A percentile compares a stretch with the other conserved stretches of the same genome.
phyloP scores from a whole-genome alignment of 78 protist species.

The Trichosphaerium sp. region DNA sequence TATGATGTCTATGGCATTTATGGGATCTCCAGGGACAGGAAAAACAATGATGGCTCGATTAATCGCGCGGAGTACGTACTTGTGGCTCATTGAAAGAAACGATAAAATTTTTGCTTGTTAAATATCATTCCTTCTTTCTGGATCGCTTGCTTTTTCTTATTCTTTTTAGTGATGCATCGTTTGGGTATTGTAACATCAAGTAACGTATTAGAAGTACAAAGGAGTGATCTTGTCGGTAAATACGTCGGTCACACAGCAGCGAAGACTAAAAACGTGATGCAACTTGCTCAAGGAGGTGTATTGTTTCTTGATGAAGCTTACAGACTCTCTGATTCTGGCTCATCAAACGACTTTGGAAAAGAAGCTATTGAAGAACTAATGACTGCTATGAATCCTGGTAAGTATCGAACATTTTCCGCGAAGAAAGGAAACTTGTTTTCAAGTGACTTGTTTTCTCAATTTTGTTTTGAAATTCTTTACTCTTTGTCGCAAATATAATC shows the following conservation, averaged over 20 bases:
- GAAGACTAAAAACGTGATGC: background rate
- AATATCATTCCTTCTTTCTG: too few relatives aligned
- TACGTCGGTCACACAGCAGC: slow-evolving; percentile 18
- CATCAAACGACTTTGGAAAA: background rate
- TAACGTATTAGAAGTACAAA: background rate
- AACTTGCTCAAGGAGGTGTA: slow-evolving; percentile 15
- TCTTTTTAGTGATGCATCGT: background rate
- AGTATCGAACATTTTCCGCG: too few relatives aligned
- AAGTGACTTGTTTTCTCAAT: too few relatives aligned
- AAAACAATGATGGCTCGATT: slow-evolving; percentile 38
- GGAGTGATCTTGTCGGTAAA: slow-evolving; percentile 3
- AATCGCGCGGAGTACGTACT: background rate
- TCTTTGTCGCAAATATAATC: too few relatives aligned
- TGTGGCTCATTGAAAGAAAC: too few relatives aligned
- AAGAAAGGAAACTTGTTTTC: too few relatives aligned
- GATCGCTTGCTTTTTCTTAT: too few relatives aligned
- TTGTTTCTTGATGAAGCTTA: slow-evolving; percentile 50
- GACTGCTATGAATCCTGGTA: background rate
- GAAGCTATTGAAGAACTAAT: slow-evolving; percentile 4
- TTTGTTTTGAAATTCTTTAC: too few relatives aligned
- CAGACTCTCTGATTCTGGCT: background rate
- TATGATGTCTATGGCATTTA: background rate
- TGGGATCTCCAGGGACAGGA: slow-evolving; percentile 28
- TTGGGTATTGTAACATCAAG: background rate
- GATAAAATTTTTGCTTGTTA: too few relatives aligned